Percentiles rank a stretch among this genome's conserved stretches.
These are phyloP conservation scores for Calonectria fujianensis DNA, from an alignment of 2,329 filamentous ascomycete species.

Conservation along the genomic window DNA sequence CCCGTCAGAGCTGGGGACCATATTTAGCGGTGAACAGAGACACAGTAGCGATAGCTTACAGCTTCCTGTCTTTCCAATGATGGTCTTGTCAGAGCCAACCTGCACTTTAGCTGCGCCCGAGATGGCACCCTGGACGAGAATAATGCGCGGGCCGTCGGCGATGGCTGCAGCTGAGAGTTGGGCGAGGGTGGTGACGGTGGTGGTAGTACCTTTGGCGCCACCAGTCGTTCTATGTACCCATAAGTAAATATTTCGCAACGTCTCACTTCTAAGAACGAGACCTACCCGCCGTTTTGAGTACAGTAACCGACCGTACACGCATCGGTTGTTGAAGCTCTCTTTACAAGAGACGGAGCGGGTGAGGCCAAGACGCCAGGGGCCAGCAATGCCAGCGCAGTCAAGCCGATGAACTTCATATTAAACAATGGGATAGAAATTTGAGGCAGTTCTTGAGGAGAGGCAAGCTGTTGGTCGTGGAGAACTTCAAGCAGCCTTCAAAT, in stretches of 20 bases:
- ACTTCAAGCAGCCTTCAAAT: neutral
- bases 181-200: conserved; percentile 45
- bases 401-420: conserved; percentile 1
- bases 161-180: conserved; percentile 45
- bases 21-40: neutral
- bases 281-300: conserved; percentile 12
- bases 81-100: conserved; percentile 50
- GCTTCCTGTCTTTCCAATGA: conserved; percentile 50
- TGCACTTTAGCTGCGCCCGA: conserved; percentile 51
- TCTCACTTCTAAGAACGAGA: too few relatives aligned
- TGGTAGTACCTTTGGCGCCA: conserved; percentile 29
- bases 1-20: conserved; percentile 2
- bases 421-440: neutral
- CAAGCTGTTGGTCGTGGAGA: neutral
- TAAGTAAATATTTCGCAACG: neutral
- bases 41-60: conserved; percentile 58
- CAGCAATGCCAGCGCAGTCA: conserved; percentile 15
- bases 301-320: conserved; percentile 11
- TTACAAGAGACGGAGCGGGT: conserved; percentile 1
- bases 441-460: neutral
- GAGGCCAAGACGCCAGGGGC: conserved; percentile 5
- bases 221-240: conserved; percentile 4
- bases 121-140: conserved; percentile 49
- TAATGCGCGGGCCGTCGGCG: conserved; percentile 40
- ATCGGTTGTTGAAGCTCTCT: conserved; percentile 2